These are phyloP conservation scores for Leccinum variabile DNA, from an alignment of 1,284 basidiomycete genomes.

Conservation along the genomic window DNA sequence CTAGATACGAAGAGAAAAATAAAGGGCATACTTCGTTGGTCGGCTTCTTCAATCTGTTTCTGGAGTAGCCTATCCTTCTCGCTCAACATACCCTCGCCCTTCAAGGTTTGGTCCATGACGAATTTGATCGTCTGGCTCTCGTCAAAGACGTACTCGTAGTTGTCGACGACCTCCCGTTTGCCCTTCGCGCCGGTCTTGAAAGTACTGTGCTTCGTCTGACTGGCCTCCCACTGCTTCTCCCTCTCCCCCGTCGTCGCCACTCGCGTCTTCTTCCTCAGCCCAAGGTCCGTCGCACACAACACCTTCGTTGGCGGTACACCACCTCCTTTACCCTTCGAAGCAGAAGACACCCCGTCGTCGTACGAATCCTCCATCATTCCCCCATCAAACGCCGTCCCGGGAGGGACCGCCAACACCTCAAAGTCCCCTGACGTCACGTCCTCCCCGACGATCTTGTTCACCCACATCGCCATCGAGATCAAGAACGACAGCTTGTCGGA, in stretches of 20 bases:
- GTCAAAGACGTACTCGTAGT: conserved; percentile 98
- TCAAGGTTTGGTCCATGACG: conserved; percentile 81
- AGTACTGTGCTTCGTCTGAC: conserved; percentile 87
- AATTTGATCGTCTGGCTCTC: conserved; percentile 97
- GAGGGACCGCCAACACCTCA: conserved; percentile 32
- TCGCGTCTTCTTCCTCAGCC: conserved; percentile 32
- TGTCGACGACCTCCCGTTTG: conserved; percentile 75
- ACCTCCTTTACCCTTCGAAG: conserved; percentile 5
- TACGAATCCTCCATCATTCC: conserved; percentile 36
- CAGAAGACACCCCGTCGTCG: conserved; percentile 23
- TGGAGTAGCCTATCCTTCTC: conserved; percentile 87
- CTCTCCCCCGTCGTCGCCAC: conserved; percentile 27
- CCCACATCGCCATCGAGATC: conserved; percentile 27
- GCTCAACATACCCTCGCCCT: conserved; percentile 70
- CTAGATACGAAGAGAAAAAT: neutral
- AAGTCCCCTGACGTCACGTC: conserved; percentile 37
- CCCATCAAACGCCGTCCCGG: conserved; percentile 27
- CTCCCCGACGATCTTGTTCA: conserved; percentile 36
- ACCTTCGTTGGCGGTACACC: conserved; percentile 17
- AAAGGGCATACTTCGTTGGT: conserved; percentile 72
- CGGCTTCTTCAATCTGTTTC: conserved; percentile 88
- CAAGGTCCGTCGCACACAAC: conserved; percentile 37
- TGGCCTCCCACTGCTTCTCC: conserved; percentile 54
- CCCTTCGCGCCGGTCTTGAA: conserved; percentile 90
- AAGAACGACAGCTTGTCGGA: conserved; percentile 32